phyloP scores from a whole-genome alignment of 148 eudicot genomes.

The Talinum fruticosum region DNA sequence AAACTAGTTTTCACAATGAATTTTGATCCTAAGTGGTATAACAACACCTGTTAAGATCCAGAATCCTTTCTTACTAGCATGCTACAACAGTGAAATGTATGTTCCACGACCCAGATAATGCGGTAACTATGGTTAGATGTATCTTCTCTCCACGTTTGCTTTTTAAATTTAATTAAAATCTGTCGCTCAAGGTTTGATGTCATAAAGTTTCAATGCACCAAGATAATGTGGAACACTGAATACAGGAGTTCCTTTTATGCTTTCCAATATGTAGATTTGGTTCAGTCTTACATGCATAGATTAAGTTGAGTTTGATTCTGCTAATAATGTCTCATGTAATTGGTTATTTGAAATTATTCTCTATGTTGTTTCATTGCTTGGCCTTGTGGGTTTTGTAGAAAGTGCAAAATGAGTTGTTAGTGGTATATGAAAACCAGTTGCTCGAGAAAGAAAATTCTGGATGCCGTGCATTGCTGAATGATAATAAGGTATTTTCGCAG shows the following conservation, averaged over 20 bases:
- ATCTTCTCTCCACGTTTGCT: no score
- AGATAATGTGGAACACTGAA: not conserved
- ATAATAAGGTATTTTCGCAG: slow-evolving; percentile 69
- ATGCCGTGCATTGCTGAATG: slow-evolving; percentile 78
- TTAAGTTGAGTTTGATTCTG: not conserved
- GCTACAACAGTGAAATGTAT: no score
- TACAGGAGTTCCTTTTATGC: not conserved
- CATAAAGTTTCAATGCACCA: not conserved
- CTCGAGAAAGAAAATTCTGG: slow-evolving; percentile 96
- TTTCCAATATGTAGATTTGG: not conserved
- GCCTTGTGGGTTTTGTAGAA: slow-evolving; percentile 41
- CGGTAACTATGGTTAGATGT: no score
- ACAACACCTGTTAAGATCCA: no score
- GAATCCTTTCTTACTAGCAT: no score
- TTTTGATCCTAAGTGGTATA: no score
- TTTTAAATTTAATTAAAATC: no score
- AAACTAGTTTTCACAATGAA: no score
- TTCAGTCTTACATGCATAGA: not conserved
- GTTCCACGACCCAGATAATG: no score
- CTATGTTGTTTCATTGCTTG: not conserved
- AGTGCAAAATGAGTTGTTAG: slow-evolving; percentile 60
- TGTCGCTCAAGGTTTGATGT: no score
- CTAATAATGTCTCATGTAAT: not conserved
- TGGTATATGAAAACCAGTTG: slow-evolving; percentile 50
- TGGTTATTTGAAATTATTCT: slow-evolving; percentile 1